Evolutionary conservation across 1,284 basidiomycete species (phyloP).

Genomic region (Singerocomus inundabilis): DNA sequence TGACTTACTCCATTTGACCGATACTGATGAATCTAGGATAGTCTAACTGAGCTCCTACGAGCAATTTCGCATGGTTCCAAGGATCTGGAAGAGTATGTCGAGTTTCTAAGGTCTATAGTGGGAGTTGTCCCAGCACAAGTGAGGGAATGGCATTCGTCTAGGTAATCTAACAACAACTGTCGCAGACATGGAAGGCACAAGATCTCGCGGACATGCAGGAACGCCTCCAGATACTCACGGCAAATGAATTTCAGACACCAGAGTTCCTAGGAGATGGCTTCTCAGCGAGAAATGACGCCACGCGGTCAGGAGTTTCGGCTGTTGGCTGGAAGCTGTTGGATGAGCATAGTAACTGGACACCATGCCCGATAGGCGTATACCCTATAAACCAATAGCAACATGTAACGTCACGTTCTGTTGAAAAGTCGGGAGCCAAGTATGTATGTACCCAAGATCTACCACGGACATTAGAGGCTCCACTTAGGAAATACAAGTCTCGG

Average conservation of each 20-base stretch:
- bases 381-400: slow-evolving; percentile 4
- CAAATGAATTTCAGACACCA: slow-evolving; percentile 9
- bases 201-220: slow-evolving; percentile 55
- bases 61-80: slow-evolving; percentile 20
- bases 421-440: no score
- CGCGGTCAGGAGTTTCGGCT: slow-evolving; percentile 1
- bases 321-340: slow-evolving; percentile 55
- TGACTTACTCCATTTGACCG: background rate
- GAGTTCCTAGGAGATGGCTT: background rate
- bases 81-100: slow-evolving; percentile 19
- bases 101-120: slow-evolving; percentile 14
- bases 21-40: slow-evolving; percentile 14
- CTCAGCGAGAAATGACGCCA: background rate
- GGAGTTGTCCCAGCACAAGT: slow-evolving; percentile 18
- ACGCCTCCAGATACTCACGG: slow-evolving; percentile 45
- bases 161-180: slow-evolving; percentile 4
- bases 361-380: slow-evolving; percentile 66
- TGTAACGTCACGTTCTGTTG: no score
- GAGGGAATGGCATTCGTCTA: background rate
- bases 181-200: slow-evolving; percentile 47
- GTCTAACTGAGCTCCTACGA: slow-evolving; percentile 22
- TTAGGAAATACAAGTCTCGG: no score
- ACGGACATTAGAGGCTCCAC: no score
- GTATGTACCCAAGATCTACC: no score
- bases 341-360: slow-evolving; percentile 48